Conservation (phyloP, 176 grass and related monocot genomes). For the Ensete glaucum region DNA sequence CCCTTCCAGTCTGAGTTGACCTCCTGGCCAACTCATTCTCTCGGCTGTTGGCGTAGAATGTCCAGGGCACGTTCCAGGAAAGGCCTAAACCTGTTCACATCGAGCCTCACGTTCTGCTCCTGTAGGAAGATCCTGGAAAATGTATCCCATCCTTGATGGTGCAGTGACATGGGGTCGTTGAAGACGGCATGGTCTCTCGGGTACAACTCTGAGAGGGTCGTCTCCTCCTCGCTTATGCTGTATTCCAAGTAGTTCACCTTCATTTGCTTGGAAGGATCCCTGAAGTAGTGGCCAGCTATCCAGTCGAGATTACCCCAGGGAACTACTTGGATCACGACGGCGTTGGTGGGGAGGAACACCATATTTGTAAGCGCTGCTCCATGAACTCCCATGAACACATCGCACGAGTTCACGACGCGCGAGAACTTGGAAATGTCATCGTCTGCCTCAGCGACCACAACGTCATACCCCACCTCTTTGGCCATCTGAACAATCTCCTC, state of each 20-base stretch:
- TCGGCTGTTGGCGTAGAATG: background rate
- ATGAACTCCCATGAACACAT: conserved; percentile 3
- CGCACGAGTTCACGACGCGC: conserved; percentile 4
- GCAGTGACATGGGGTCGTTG: conserved; percentile 5
- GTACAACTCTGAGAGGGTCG: background rate
- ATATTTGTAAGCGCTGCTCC: conserved; percentile 1
- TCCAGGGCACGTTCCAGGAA: background rate
- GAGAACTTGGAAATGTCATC: background rate
- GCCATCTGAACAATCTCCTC: background rate
- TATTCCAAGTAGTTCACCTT: conserved; percentile 6
- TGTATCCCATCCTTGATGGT: conserved; percentile 5
- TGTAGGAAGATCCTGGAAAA: conserved; percentile 7
- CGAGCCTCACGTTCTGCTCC: conserved; percentile 9
- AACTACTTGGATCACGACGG: background rate
- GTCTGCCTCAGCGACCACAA: background rate
- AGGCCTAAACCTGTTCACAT: background rate
- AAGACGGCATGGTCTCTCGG: conserved; percentile 1
- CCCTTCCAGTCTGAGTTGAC: too few species aligned
- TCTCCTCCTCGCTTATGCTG: conserved; percentile 8
- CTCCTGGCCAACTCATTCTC: too few species aligned
- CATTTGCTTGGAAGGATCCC: conserved; percentile 1
- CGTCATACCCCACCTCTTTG: background rate
- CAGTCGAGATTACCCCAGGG: conserved; percentile 4
- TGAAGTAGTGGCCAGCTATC: conserved; percentile 6
- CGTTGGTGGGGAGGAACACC: background rate